phyloP scores from a whole-genome alignment of 2,329 filamentous ascomycete genomes.

The Bisporella sp. region DNA sequence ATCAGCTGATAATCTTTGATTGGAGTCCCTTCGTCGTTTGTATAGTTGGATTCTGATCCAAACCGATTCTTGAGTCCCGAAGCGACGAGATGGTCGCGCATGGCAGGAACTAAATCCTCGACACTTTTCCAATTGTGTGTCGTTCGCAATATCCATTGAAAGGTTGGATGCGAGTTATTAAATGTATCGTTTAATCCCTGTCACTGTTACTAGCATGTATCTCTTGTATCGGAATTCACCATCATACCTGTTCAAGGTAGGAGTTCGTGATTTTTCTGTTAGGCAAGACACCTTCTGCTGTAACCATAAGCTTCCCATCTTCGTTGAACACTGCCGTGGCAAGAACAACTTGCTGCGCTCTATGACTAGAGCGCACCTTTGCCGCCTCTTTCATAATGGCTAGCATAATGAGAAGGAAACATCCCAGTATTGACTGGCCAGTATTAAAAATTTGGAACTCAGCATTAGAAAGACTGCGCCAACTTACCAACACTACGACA shows the following conservation, averaged over 20 bases:
- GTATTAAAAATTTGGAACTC: neutral
- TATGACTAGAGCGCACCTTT: slow-evolving; percentile 15
- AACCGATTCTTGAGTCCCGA: slow-evolving; percentile 20
- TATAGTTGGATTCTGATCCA: neutral
- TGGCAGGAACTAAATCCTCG: slow-evolving; percentile 58
- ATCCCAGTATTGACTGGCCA: neutral
- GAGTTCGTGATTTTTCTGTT: slow-evolving; percentile 71
- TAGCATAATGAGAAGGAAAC: neutral
- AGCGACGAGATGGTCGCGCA: slow-evolving; percentile 60
- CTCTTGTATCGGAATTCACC: neutral
- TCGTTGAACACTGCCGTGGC: slow-evolving; percentile 58
- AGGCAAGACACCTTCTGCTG: slow-evolving; percentile 59
- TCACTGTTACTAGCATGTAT: neutral
- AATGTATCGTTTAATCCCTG: slow-evolving; percentile 64
- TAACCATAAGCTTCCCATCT: slow-evolving; percentile 59
- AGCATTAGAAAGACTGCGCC: neutral
- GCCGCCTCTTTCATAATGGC: neutral
- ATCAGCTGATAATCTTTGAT: neutral
- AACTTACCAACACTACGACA: slow-evolving; percentile 60
- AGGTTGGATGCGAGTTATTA: slow-evolving; percentile 66
- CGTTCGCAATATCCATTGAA: slow-evolving; percentile 79
- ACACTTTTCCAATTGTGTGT: slow-evolving; percentile 70
- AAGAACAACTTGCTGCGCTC: slow-evolving; percentile 44
- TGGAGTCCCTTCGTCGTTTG: neutral
- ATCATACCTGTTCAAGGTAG: slow-evolving; percentile 56